Conservation (phyloP, 225 moss, liverwort and hornwort genomes). For the Ulota crispa region DNA sequence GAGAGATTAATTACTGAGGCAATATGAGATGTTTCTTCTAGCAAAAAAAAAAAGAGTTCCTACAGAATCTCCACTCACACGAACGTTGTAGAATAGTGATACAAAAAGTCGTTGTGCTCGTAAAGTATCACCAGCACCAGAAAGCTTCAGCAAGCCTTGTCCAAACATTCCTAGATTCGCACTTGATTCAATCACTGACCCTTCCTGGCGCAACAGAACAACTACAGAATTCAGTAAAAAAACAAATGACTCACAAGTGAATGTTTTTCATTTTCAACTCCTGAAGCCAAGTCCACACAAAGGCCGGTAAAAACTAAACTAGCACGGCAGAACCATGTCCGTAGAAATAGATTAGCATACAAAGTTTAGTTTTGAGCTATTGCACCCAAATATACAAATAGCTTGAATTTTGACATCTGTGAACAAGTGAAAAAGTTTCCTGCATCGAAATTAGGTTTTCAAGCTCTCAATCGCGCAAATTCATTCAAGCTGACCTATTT, state of each 20-base stretch:
- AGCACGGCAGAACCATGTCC: not conserved
- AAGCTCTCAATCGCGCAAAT: too few species aligned
- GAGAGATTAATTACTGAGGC: not conserved
- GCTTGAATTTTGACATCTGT: not conserved
- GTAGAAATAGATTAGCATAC: not conserved
- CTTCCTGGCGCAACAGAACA: constrained; percentile 51
- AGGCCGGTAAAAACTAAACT: not conserved
- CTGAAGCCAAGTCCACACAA: not conserved
- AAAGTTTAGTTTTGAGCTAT: not conserved
- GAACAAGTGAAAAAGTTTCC: too few species aligned
- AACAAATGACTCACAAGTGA: not conserved
- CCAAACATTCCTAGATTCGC: constrained; percentile 86
- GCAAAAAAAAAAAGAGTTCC: not conserved
- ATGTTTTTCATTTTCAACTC: constrained; percentile 4
- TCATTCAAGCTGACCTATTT: too few species aligned
- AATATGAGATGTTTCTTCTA: not conserved
- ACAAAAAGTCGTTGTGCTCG: constrained; percentile 80
- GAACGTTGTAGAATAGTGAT: constrained; percentile 78
- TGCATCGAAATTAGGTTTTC: too few species aligned
- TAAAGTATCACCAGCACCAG: constrained; percentile 65
- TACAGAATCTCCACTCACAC: constrained; percentile 45
- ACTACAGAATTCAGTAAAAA: constrained; percentile 15
- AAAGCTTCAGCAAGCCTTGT: constrained; percentile 81
- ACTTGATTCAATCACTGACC: constrained; percentile 75
- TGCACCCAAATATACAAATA: not conserved